Base-by-base conservation (phyloP, 2,329 filamentous ascomycete genomes). In the Cytospora schulzeri region DNA sequence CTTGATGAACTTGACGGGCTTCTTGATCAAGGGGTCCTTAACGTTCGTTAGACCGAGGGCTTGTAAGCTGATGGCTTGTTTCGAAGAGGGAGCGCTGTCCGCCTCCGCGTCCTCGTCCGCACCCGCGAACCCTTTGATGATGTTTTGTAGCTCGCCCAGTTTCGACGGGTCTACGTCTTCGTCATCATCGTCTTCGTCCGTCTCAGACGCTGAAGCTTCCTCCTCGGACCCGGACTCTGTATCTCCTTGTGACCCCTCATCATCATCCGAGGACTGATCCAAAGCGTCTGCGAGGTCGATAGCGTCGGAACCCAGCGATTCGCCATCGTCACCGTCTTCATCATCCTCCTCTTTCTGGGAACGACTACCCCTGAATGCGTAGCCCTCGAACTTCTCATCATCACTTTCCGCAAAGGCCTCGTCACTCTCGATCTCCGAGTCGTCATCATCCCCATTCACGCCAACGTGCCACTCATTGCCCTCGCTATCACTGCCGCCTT, bases 331-430 rank as follows among this genome's bases (percentile, higher is more conserved):
- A 8, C 77, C 78, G 69, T 86, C 83, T 26, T 83, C 74, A 19
- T 31, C 38, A 1, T 19, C 52, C 17, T 56, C 59, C 5, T 62
- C 60, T 61, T 61, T 66, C 61, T 75, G 76, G 2, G 76, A 68
- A 57, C 76, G 77, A 70, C 79, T 82, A 14, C 83, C 83, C 1
- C 82, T 71, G 66, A 88, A 87, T 0, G 80, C 72, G 71, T 89
- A 96, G 14, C 88, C 91, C 68, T 92, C 87, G 69, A 96, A 96
- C 68, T 84, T 85, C 73, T 96, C 93, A 72, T 95, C 89, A 72
- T 97, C 93, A 71, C 91, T 95, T 69, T 91, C 89, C 4, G 92
- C 91, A 81, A 97, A 92, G 2, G 94, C 93, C 71, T 96, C 92
- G 73, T 88, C 86, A 70, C 84, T 87, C 69, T 88, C 87, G 60